Conservation (phyloP, 78 protist genomes). For the Cavenderia fasciculata region DNA sequence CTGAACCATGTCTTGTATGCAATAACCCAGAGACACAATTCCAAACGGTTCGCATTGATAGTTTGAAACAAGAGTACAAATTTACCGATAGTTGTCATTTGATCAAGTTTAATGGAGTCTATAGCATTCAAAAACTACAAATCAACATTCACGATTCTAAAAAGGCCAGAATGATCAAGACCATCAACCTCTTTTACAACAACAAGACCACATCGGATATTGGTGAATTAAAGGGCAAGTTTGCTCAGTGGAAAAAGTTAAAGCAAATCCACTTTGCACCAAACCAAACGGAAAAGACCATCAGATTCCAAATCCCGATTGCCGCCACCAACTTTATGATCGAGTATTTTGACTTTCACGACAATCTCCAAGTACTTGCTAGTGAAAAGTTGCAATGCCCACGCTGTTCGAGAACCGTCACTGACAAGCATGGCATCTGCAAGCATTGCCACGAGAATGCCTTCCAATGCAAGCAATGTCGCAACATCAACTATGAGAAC, state of each 20-base stretch:
- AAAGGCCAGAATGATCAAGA: conserved; percentile 70
- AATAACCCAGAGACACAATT: conserved; percentile 78
- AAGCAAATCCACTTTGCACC: conserved; percentile 42
- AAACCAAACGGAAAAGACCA: conserved; percentile 73
- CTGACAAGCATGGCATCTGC: conserved; percentile 92
- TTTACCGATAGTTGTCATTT: conserved; percentile 76
- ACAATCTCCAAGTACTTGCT: conserved; percentile 19
- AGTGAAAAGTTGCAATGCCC: conserved; percentile 86
- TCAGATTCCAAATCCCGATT: conserved; percentile 79
- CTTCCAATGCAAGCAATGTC: conserved; percentile 95
- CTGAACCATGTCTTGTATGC: conserved; percentile 83
- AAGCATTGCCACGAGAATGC: conserved; percentile 96
- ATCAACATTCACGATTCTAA: conserved; percentile 59
- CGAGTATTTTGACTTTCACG: conserved; percentile 90
- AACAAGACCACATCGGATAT: conserved; percentile 75
- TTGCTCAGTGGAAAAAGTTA: conserved; percentile 80
- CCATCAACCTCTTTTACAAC: conserved; percentile 80
- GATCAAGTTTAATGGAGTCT: conserved; percentile 48
- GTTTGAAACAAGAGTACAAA: conserved; percentile 80
- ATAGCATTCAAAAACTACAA: conserved; percentile 15
- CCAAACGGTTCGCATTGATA: conserved; percentile 23
- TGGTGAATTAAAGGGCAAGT: conserved; percentile 76
- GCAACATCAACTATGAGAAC: conserved; percentile 96
- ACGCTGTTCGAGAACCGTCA: conserved; percentile 84
- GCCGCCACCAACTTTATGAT: conserved; percentile 84